A percentile compares a stretch with the other conserved stretches of the same genome.
Conservation (phyloP, 345 rosid genomes). For the Reutealis trisperma region DNA sequence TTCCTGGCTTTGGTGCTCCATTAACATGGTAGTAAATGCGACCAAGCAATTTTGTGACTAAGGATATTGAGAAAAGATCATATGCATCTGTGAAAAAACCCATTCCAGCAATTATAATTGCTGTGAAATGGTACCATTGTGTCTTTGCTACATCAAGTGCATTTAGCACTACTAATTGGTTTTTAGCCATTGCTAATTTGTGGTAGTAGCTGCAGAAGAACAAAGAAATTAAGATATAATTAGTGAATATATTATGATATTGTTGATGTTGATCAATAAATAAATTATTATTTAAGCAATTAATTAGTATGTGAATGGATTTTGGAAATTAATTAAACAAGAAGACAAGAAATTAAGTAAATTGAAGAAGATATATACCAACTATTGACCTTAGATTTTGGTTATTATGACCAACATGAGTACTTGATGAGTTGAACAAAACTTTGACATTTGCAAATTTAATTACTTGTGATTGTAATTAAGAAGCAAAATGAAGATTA, state of each 20-base stretch:
- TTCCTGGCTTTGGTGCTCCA: too few relatives aligned
- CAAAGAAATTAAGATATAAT: not conserved
- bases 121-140: too few relatives aligned
- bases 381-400: not conserved
- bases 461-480: not conserved
- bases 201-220: not conserved
- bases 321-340: not conserved
- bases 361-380: not conserved
- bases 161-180: not conserved
- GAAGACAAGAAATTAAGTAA: not conserved
- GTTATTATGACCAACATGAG: not conserved
- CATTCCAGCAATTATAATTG: too few relatives aligned
- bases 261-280: not conserved
- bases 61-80: too few relatives aligned
- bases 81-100: too few relatives aligned
- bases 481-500: not conserved
- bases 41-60: too few relatives aligned
- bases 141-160: too few relatives aligned
- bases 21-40: too few relatives aligned
- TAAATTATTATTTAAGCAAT: not conserved
- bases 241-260: not conserved
- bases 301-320: not conserved
- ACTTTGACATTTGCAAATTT: not conserved
- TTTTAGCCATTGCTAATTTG: constrained; percentile 5
- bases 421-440: not conserved